Evolutionary conservation across 306 rosid species (phyloP).

Genomic region (Glycine latifolia): DNA sequence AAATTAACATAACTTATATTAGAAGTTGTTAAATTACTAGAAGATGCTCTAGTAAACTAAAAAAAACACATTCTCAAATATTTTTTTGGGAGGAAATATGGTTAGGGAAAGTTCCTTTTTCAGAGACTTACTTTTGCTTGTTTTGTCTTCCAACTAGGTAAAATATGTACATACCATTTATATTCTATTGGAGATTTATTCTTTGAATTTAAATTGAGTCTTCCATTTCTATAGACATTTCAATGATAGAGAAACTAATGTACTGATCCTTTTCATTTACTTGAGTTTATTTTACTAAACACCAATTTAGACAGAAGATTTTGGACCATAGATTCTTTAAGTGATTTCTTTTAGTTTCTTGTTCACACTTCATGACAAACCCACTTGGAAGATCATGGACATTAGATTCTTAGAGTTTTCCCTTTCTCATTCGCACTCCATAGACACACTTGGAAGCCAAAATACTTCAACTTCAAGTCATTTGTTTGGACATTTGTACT

Average conservation of each 20-base stretch:
- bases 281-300: neutral
- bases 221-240: neutral
- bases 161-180: neutral
- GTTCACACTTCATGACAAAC: constrained; percentile 2
- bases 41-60: neutral
- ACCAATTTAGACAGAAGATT: constrained; percentile 15
- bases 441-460: neutral
- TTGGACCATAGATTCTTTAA: neutral
- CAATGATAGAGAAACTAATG: neutral
- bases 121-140: neutral
- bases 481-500: neutral
- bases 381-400: neutral
- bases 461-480: neutral
- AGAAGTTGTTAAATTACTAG: neutral
- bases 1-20: neutral
- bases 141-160: neutral
- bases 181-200: neutral
- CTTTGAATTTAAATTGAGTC: neutral
- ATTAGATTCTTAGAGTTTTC: neutral
- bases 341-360: neutral
- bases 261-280: neutral
- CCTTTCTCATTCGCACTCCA: neutral
- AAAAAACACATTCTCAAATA: neutral
- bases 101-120: neutral
- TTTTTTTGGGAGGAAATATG: neutral